Evolutionary conservation across 1,284 basidiomycete genomes (phyloP).

Genomic region (Trichosporon sp.): DNA sequence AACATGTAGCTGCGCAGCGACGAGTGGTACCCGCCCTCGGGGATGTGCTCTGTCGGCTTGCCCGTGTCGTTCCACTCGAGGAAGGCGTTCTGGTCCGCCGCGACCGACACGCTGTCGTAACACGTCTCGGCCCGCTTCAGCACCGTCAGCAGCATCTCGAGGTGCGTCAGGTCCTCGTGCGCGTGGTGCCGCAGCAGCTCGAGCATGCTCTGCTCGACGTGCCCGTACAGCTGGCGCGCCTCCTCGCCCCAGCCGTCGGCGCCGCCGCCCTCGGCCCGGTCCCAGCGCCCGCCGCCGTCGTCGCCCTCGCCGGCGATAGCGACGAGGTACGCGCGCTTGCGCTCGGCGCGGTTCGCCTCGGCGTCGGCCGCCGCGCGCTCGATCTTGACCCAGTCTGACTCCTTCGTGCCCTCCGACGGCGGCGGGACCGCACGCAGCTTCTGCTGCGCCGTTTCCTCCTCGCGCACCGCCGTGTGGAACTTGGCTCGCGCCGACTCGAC

Average conservation of each 20-base stretch:
- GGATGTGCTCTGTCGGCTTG: background rate
- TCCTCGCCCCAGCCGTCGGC: conserved; percentile 24
- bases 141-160: conserved; percentile 13
- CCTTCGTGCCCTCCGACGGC: background rate
- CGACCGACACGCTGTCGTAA: conserved; percentile 15
- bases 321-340: conserved; percentile 23
- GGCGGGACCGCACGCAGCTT: conserved; percentile 14
- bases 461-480: conserved; percentile 16
- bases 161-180: conserved; percentile 19
- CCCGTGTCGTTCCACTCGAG: conserved; percentile 19
- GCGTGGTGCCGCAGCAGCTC: conserved; percentile 24
- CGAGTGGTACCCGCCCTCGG: background rate
- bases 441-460: conserved; percentile 12
- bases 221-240: conserved; percentile 20
- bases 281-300: conserved; percentile 18
- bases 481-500: conserved; percentile 20
- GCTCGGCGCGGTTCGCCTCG: conserved; percentile 14
- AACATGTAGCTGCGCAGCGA: conserved; percentile 6
- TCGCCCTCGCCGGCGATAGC: conserved; percentile 21
- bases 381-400: conserved; percentile 18
- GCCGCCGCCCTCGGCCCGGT: conserved; percentile 20
- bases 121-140: conserved; percentile 13
- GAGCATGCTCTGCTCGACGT: conserved; percentile 18
- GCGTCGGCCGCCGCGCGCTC: conserved; percentile 17
- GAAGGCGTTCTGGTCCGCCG: conserved; percentile 32